Conservation (phyloP, 2,329 filamentous ascomycete genomes). For the Lecanicillium sp. region DNA sequence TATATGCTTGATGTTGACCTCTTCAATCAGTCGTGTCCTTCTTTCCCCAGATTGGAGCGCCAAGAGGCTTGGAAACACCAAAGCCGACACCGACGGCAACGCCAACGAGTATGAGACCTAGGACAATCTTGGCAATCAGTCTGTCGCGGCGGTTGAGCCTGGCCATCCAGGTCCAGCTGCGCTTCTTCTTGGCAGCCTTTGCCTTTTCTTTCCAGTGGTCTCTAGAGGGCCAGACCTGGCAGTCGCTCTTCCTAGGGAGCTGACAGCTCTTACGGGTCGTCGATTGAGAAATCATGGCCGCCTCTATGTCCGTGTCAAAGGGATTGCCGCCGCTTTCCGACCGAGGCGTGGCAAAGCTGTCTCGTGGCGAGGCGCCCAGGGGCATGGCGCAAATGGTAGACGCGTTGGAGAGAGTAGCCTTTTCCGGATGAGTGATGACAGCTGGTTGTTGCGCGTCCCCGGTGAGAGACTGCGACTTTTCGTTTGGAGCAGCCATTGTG, state of each 20-base stretch:
- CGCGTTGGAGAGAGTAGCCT: constrained; percentile 18
- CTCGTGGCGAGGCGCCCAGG: constrained; percentile 16
- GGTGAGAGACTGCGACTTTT: constrained; percentile 16
- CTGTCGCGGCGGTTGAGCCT: constrained; percentile 44
- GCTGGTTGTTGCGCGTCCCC: constrained; percentile 7
- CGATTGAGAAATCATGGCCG: constrained; percentile 33
- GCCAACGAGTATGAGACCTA: constrained; percentile 43
- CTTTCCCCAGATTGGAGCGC: constrained; percentile 49
- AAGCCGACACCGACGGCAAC: constrained; percentile 48
- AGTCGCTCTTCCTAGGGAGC: constrained; percentile 33
- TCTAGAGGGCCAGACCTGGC: constrained; percentile 51
- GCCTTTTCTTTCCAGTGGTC: constrained; percentile 53
- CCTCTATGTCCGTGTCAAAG: constrained; percentile 52
- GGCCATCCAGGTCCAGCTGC: constrained; percentile 45
- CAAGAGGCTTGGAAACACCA: constrained; percentile 52
- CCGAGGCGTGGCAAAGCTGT: constrained; percentile 34
- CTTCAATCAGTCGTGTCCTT: constrained; percentile 17
- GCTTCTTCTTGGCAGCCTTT: constrained; percentile 44
- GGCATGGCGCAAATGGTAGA: constrained; percentile 14
- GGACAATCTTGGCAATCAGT: constrained; percentile 45
- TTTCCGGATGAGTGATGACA: constrained; percentile 19
- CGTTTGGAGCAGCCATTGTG: constrained; percentile 19
- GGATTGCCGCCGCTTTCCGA: constrained; percentile 36
- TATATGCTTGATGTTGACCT: too few relatives aligned
- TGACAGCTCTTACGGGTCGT: constrained; percentile 17